Evolutionary conservation across 768 basidiomycete genomes (phyloP).

Genomic region (Lactifluus subvellereus): DNA sequence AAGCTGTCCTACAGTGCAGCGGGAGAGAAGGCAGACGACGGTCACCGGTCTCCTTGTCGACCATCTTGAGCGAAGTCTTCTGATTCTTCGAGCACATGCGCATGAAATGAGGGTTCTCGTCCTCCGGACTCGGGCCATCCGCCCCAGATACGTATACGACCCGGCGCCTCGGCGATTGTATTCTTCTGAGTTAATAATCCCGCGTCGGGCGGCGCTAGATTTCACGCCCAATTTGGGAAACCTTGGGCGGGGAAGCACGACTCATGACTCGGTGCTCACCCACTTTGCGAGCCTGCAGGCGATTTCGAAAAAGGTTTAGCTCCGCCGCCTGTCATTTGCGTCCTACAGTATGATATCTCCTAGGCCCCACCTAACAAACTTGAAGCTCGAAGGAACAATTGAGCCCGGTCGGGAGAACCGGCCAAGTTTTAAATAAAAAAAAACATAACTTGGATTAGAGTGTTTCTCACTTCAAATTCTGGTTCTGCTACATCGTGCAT

Average conservation of each 20-base stretch:
- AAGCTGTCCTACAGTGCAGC: neutral
- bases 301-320: too few species aligned
- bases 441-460: too few species aligned
- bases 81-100: neutral
- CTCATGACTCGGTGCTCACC: neutral
- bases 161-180: neutral
- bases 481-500: too few species aligned
- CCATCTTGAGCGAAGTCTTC: neutral
- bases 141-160: neutral
- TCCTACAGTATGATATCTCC: too few species aligned
- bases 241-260: conserved; percentile 2
- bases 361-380: too few species aligned
- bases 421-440: too few species aligned
- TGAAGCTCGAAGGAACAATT: too few species aligned
- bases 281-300: too few species aligned
- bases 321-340: too few species aligned
- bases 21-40: neutral
- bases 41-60: conserved; percentile 7
- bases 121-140: neutral
- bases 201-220: neutral
- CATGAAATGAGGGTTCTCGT: neutral
- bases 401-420: too few species aligned
- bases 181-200: neutral
- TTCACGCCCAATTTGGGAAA: neutral
- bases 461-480: too few species aligned